These are phyloP conservation scores for Heliosperma pusillum DNA, from an alignment of 148 eudicot genomes.

Conservation along the genomic window DNA sequence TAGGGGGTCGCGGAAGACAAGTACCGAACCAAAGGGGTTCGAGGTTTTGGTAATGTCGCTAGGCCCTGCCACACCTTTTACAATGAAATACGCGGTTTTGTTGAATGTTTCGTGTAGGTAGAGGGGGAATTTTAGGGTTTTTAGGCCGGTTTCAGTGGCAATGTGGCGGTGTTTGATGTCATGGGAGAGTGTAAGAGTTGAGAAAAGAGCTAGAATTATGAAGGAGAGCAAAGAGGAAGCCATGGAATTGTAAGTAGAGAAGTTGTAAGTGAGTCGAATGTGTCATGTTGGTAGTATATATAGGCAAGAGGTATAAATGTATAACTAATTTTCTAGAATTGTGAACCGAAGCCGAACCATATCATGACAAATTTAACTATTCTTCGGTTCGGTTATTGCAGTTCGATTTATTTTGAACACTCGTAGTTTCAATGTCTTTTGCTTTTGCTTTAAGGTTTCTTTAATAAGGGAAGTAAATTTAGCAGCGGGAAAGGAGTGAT, in stretches of 20 bases:
- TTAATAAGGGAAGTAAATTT: no score
- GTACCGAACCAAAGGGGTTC: neutral
- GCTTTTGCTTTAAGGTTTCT: no score
- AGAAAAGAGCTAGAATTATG: neutral
- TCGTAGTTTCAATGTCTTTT: no score
- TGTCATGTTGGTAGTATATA: no score
- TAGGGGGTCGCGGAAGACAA: constrained; percentile 14
- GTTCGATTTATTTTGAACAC: no score
- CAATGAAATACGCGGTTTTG: constrained; percentile 11
- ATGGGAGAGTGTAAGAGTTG: constrained; percentile 2
- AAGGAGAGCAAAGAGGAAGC: neutral
- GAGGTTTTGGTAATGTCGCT: neutral
- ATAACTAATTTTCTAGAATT: no score
- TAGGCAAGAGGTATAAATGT: no score
- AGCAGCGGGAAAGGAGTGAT: no score
- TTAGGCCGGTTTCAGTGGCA: neutral
- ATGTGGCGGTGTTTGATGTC: constrained; percentile 1
- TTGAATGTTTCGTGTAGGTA: constrained; percentile 18
- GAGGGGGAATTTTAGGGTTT: constrained; percentile 8
- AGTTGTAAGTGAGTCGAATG: no score
- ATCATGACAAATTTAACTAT: no score
- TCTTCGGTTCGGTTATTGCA: no score
- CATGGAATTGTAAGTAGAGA: neutral
- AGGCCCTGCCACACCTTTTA: constrained; percentile 6
- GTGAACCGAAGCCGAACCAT: no score